These are phyloP conservation scores for Phlebiopsis gigantea DNA, from an alignment of 768 basidiomycete genomes.

Conservation along the genomic window DNA sequence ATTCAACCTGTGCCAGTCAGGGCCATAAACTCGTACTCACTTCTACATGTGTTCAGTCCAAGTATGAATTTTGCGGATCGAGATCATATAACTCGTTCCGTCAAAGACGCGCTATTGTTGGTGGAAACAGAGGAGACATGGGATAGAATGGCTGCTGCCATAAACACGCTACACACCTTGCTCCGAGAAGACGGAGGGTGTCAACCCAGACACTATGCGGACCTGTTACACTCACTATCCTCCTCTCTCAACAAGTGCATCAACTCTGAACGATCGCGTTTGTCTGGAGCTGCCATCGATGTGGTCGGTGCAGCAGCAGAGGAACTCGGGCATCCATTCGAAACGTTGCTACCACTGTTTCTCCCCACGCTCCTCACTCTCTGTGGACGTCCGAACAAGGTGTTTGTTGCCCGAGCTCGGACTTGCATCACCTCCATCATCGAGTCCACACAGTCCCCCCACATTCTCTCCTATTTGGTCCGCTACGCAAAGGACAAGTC, in stretches of 20 bases:
- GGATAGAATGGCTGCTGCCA: conserved; percentile 56
- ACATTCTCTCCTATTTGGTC: conserved; percentile 55
- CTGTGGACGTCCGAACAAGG: conserved; percentile 74
- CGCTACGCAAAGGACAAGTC: conserved; percentile 67
- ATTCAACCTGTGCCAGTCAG: too few species aligned
- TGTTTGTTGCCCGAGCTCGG: conserved; percentile 63
- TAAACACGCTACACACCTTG: conserved; percentile 41
- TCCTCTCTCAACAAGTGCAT: conserved; percentile 53
- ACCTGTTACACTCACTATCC: conserved; percentile 44
- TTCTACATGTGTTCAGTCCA: too few species aligned
- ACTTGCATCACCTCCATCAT: conserved; percentile 56
- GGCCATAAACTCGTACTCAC: too few species aligned
- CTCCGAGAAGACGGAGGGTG: conserved; percentile 50
- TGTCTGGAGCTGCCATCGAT: conserved; percentile 65
- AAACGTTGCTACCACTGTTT: conserved; percentile 59
- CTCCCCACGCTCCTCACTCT: conserved; percentile 63
- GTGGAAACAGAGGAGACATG: conserved; percentile 77
- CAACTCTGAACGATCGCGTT: conserved; percentile 67
- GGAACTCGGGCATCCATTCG: conserved; percentile 57
- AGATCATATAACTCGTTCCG: conserved; percentile 35
- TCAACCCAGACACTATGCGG: conserved; percentile 44
- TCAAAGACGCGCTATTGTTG: conserved; percentile 37
- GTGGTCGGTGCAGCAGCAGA: conserved; percentile 49
- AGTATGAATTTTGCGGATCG: too few species aligned
- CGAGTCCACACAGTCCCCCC: conserved; percentile 60